Evolutionary conservation across 2,329 filamentous ascomycete genomes (phyloP), one percentile per base, ranked within the genome.

Genomic region (Penicillium sp.): DNA sequence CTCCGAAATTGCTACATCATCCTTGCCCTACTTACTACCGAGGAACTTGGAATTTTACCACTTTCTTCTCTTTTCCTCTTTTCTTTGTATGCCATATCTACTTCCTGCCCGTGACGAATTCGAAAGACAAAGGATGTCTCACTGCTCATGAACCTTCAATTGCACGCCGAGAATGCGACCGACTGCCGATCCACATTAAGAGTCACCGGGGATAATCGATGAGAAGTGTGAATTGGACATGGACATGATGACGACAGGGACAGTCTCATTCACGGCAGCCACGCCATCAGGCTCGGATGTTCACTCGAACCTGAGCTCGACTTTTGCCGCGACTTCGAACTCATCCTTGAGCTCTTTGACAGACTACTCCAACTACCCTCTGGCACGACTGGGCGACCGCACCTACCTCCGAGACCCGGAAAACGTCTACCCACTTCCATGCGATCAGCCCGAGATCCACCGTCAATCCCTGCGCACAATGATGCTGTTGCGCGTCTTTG

Each of bases 361-460:
- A 24, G 75, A 77, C 61, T 75, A 76, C 61, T 67, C 67, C 33
- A 75, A 72, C 63, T 79, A 78, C 64, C 86, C 87, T 8, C 89
- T 93, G 67, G 78, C 89, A 63, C 78, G 87, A 62, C 87, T 89
- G 68, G 88, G 95, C 77, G 91, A 91, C 52, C 89, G 92, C 56
- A 89, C 89, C 47, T 97, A 93, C 75, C 84, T 96, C 62, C 86
- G 89, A 70, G 90, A 96, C 68, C 79, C 83, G 9, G 81, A 84
- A 2, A 77, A 90, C 29, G 78, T 85, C 8, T 97, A 98, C 68
- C 91, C 91, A n/a, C 80, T 97, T 2, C 93, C 93, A 39, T 89
- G 90, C 77, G 93, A 97, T 76, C 83, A 96, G 41, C 80, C 88
- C 41, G 93, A 97, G 76, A 84, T 96, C 48, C 91, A 96, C 75